These are phyloP conservation scores for Saccharomyces hybrid DNA, from an alignment of 1,139 yeast genomes.

Conservation along the genomic window DNA sequence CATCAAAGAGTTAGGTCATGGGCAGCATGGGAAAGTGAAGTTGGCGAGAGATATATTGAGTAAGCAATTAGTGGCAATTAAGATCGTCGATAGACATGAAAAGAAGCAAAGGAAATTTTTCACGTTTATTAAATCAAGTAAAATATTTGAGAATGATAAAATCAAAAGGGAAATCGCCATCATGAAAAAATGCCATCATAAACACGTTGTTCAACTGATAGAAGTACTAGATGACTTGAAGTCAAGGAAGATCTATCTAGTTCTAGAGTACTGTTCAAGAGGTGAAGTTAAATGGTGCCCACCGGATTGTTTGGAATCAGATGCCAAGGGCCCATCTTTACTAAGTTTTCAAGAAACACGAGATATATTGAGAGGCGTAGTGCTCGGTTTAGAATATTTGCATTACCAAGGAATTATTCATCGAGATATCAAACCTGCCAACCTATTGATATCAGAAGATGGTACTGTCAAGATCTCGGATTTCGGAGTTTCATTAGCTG, in stretches of 20 bases:
- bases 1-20: slow-evolving; percentile 78
- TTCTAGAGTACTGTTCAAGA: slow-evolving; percentile 81
- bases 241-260: slow-evolving; percentile 81
- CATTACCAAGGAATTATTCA: slow-evolving; percentile 93
- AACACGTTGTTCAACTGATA: slow-evolving; percentile 74
- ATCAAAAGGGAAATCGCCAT: slow-evolving; percentile 89
- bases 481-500: slow-evolving; percentile 91
- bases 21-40: slow-evolving; percentile 97
- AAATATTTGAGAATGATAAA: slow-evolving; percentile 38
- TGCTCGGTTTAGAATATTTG: slow-evolving; percentile 83
- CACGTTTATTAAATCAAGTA: slow-evolving; percentile 15
- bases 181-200: slow-evolving; percentile 88
- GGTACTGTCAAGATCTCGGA: slow-evolving; percentile 85
- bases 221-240: slow-evolving; percentile 87
- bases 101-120: slow-evolving; percentile 24
- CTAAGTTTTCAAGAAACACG: slow-evolving; percentile 61
- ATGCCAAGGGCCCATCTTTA: slow-evolving; percentile 47
- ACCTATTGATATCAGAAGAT: slow-evolving; percentile 64
- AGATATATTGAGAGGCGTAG: slow-evolving; percentile 72
- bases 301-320: slow-evolving; percentile 38
- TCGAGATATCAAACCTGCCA: slow-evolving; percentile 96
- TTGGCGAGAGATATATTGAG: slow-evolving; percentile 69
- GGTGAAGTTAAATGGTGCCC: slow-evolving; percentile 84
- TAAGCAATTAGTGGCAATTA: slow-evolving; percentile 78
- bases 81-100: slow-evolving; percentile 75